A percentile compares a stretch with the other conserved stretches of the same genome.
Conservation (phyloP, 805 yeast genomes). For the Lachancea fermentati region DNA sequence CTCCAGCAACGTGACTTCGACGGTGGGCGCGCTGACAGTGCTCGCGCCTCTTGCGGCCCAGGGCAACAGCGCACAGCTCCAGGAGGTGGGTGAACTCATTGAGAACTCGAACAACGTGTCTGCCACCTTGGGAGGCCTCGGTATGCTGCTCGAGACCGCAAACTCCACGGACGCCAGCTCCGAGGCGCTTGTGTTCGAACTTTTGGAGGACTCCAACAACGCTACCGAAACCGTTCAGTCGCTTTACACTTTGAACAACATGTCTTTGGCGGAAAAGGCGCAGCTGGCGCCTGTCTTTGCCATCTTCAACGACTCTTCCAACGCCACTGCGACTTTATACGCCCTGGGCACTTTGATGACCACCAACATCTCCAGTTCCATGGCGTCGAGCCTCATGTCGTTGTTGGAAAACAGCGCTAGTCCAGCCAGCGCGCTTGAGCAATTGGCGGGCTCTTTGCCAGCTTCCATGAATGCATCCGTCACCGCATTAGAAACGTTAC, state of each 20-base stretch:
- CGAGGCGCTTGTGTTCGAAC: conserved; percentile 15
- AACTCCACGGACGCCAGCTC: conserved; percentile 10
- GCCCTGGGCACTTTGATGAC: conserved; percentile 19
- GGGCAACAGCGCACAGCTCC: conserved; percentile 12
- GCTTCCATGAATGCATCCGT: conserved; percentile 12
- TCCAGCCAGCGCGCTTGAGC: conserved; percentile 11
- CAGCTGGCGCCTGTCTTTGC: conserved; percentile 25
- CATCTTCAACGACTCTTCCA: conserved; percentile 18
- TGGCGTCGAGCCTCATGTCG: conserved; percentile 17
- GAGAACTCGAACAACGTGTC: conserved; percentile 16
- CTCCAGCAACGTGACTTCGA: conserved; percentile 19
- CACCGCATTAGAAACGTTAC: conserved; percentile 16
- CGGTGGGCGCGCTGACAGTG: conserved; percentile 23
- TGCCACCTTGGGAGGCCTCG: conserved; percentile 18
- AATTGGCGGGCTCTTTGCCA: conserved; percentile 15
- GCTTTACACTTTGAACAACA: conserved; percentile 20
- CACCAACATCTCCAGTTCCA: conserved; percentile 16
- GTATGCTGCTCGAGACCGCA: conserved; percentile 14
- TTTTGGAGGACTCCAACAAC: conserved; percentile 22
- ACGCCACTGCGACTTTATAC: conserved; percentile 20
- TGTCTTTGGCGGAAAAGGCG: conserved; percentile 19
- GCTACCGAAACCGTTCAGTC: conserved; percentile 23
- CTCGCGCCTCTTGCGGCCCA: conserved; percentile 27
- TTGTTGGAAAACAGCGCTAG: conserved; percentile 10
- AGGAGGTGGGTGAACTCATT: conserved; percentile 14